Percentiles rank a stretch among this genome's conserved stretches.
phyloP scores from a whole-genome alignment of 2,329 filamentous ascomycete genomes.

The Colletotrichum eleusines region DNA sequence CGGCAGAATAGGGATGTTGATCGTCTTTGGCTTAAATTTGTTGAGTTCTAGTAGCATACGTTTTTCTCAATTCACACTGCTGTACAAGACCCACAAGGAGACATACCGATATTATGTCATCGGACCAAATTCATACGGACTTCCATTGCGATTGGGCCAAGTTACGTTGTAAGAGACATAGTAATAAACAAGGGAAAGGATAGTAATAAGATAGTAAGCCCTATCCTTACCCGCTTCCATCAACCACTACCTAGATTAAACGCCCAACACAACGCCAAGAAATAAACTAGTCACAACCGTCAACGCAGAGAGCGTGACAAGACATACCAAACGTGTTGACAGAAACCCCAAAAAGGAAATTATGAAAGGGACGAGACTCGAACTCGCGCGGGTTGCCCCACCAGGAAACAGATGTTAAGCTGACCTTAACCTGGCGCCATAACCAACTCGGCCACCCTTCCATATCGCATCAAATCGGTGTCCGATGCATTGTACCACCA shows the following conservation, averaged over 20 bases:
- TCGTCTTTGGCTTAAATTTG: not conserved
- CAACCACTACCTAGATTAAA: not conserved
- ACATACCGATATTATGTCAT: no score
- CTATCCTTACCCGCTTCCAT: not conserved
- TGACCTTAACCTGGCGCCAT: slow-evolving; percentile 29
- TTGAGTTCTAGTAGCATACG: not conserved
- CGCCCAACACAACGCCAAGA: not conserved
- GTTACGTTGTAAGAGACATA: not conserved
- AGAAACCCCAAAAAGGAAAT: not conserved
- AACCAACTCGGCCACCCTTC: slow-evolving; percentile 29
- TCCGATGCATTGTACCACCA: not conserved
- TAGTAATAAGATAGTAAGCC: not conserved
- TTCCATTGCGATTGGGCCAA: not conserved
- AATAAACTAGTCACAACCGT: not conserved
- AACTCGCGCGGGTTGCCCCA: slow-evolving; percentile 28
- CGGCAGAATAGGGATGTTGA: not conserved
- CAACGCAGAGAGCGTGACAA: not conserved
- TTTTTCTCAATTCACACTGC: no score
- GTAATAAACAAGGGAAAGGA: not conserved
- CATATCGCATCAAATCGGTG: not conserved
- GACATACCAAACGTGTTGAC: no score
- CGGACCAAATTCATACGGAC: no score
- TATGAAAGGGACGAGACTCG: slow-evolving; percentile 24
- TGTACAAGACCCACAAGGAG: no score
- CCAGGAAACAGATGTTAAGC: slow-evolving; percentile 24